Evolutionary conservation across 805 yeast species (phyloP).

Genomic region (Clavispora phyllophila): DNA sequence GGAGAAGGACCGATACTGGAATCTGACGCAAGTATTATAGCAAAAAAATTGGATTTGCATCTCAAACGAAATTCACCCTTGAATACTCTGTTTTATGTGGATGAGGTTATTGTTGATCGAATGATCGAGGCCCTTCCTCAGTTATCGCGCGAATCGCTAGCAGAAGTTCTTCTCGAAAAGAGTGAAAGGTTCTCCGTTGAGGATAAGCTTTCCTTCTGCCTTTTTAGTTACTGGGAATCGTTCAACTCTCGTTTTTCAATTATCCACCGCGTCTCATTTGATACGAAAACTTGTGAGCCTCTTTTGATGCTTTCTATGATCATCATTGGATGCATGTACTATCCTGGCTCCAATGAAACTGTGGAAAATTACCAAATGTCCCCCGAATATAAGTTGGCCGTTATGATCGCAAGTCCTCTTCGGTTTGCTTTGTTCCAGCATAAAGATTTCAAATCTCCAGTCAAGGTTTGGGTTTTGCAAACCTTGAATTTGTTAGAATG

Average conservation of each 20-base stretch:
- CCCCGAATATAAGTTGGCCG: conserved; percentile 39
- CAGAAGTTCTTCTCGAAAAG: conserved; percentile 21
- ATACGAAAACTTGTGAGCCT: conserved; percentile 42
- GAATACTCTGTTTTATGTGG: conserved; percentile 35
- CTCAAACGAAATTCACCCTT: conserved; percentile 20
- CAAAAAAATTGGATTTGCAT: conserved; percentile 13
- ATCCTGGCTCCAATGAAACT: conserved; percentile 23
- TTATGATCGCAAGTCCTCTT: conserved; percentile 50
- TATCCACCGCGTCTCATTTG: conserved; percentile 56
- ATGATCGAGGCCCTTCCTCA: conserved; percentile 27
- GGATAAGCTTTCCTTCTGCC: conserved; percentile 32
- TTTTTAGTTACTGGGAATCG: conserved; percentile 48
- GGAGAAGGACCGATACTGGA: conserved; percentile 7
- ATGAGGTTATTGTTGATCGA: conserved; percentile 31
- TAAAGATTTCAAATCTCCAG: conserved; percentile 72
- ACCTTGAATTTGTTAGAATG: conserved; percentile 68
- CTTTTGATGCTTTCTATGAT: conserved; percentile 52
- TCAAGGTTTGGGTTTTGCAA: conserved; percentile 72
- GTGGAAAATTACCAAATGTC: conserved; percentile 17
- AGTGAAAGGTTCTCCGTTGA: conserved; percentile 21
- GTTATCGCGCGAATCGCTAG: conserved; percentile 20
- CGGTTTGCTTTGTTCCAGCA: conserved; percentile 68
- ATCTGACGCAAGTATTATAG: conserved; percentile 4
- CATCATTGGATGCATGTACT: conserved; percentile 49
- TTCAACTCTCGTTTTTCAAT: conserved; percentile 59